Percentiles rank a stretch among this genome's conserved stretches.
Conservation (phyloP, 2,329 filamentous ascomycete species). For the Stachybotrys chartarum region DNA sequence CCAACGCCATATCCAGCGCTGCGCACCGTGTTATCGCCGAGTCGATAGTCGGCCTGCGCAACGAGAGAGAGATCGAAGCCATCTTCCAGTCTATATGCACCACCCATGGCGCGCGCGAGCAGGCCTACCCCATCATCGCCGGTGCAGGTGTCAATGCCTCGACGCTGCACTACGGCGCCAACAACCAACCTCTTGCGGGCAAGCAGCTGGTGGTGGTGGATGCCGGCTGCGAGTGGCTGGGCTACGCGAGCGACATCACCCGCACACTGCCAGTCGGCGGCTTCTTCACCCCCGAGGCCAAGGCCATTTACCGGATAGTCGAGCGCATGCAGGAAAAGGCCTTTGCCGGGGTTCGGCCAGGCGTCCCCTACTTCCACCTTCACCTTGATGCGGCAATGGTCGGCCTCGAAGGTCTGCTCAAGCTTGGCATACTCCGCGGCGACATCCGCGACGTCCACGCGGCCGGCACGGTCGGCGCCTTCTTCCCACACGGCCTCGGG, state of each 20-base stretch:
- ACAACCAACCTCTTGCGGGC: slow-evolving; percentile 63
- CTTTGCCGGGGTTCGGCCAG: slow-evolving; percentile 61
- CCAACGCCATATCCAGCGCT: slow-evolving; percentile 69
- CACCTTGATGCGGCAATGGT: slow-evolving; percentile 67
- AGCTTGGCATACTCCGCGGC: slow-evolving; percentile 64
- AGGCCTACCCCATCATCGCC: slow-evolving; percentile 86
- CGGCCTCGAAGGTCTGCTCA: slow-evolving; percentile 62
- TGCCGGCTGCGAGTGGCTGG: slow-evolving; percentile 76
- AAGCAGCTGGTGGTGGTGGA: slow-evolving; percentile 76
- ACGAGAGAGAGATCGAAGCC: slow-evolving; percentile 79
- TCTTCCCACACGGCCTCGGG: slow-evolving; percentile 60
- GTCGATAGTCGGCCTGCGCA: slow-evolving; percentile 54
- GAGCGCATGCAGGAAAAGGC: slow-evolving; percentile 73
- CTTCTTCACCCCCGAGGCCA: slow-evolving; percentile 58
- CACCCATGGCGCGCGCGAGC: slow-evolving; percentile 62
- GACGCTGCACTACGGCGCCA: slow-evolving; percentile 79
- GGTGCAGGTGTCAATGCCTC: slow-evolving; percentile 76
- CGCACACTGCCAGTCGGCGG: slow-evolving; percentile 76
- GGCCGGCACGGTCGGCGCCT: slow-evolving; percentile 49
- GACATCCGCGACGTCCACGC: slow-evolving; percentile 48
- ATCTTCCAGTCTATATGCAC: slow-evolving; percentile 68
- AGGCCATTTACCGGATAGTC: slow-evolving; percentile 70
- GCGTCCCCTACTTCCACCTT: slow-evolving; percentile 62
- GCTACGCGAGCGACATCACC: slow-evolving; percentile 87
- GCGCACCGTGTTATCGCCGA: slow-evolving; percentile 70